A percentile compares a stretch with the other conserved stretches of the same genome.
Evolutionary conservation across 305 asterid species (phyloP).

Genomic region (Ilex paraguariensis): DNA sequence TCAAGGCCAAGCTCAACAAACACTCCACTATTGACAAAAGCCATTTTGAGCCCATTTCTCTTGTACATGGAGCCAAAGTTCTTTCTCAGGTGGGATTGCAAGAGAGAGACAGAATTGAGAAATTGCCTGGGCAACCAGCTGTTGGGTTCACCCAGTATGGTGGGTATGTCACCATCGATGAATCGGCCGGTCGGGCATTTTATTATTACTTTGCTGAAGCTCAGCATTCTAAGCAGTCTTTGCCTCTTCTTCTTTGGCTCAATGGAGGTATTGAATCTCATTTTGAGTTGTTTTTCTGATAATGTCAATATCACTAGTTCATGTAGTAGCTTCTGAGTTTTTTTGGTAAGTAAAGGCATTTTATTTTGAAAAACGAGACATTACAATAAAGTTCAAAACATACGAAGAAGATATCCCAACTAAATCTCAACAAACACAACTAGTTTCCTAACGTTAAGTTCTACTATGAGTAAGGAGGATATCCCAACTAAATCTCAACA

Average conservation of each 20-base stretch:
- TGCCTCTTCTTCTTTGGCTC: conserved; percentile 72
- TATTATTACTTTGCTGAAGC: conserved; percentile 59
- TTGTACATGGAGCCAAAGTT: background rate
- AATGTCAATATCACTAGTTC: too few relatives aligned
- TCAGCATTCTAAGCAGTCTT: conserved; percentile 17
- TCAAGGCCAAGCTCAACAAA: conserved; percentile 24
- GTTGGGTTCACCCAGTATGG: conserved; percentile 55
- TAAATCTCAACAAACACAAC: too few relatives aligned
- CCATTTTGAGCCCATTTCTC: conserved; percentile 28
- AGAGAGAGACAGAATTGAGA: conserved; percentile 39
- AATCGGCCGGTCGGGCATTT: conserved; percentile 42
- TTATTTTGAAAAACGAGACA: too few relatives aligned
- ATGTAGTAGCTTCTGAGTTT: too few relatives aligned
- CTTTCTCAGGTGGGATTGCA: conserved; percentile 25
- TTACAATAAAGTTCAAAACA: too few relatives aligned
- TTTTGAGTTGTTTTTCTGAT: too few relatives aligned
- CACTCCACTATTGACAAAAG: conserved; percentile 25
- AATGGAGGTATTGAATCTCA: conserved; percentile 35
- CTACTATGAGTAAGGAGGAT: too few relatives aligned
- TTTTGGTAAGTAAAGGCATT: too few relatives aligned
- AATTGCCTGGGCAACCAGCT: conserved; percentile 50
- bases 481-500: too few relatives aligned
- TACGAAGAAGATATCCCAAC: too few relatives aligned
- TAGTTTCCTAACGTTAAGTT: too few relatives aligned
- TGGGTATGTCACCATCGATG: conserved; percentile 53